These are phyloP conservation scores for Talaromyces borbonicus DNA, from an alignment of 495 filamentous ascomycete species.

Conservation along the genomic window DNA sequence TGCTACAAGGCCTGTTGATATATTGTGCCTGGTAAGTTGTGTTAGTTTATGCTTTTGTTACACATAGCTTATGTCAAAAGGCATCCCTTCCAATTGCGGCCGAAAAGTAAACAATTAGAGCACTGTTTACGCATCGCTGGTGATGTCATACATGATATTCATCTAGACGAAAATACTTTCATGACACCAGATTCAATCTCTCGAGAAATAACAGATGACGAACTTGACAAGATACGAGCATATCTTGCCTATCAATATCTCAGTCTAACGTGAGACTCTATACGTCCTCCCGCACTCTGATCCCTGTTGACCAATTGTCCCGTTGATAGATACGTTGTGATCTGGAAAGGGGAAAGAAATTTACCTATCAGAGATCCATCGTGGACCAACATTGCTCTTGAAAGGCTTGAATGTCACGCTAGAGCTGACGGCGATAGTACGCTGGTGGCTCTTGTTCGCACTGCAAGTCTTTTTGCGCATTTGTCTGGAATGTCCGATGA, in stretches of 20 bases:
- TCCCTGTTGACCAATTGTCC: not conserved
- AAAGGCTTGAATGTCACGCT: constrained; percentile 2
- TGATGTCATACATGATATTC: constrained; percentile 6
- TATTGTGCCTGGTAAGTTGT: constrained; percentile 5
- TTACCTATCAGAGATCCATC: not conserved
- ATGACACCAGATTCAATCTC: not conserved
- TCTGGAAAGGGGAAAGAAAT: constrained; percentile 5
- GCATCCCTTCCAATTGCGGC: constrained; percentile 7
- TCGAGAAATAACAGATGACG: constrained; percentile 2
- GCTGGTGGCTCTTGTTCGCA: constrained; percentile 5
- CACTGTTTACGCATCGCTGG: constrained; percentile 4
- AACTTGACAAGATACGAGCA: constrained; percentile 8
- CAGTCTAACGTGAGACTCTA: constrained; percentile 1
- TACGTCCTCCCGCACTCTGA: not conserved
- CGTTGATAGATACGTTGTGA: not conserved
- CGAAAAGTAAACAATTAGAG: constrained; percentile 4
- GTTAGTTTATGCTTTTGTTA: not conserved
- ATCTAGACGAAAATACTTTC: constrained; percentile 2
- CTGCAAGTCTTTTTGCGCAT: constrained; percentile 5
- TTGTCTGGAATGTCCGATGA: not conserved
- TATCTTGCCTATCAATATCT: constrained; percentile 8
- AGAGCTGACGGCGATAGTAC: constrained; percentile 4
- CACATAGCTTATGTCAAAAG: not conserved
- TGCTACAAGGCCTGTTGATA: constrained; percentile 6
- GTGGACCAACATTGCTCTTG: not conserved